These are phyloP conservation scores for Eucalyptus erythrocorys DNA, from an alignment of 345 rosid species.

Conservation along the genomic window DNA sequence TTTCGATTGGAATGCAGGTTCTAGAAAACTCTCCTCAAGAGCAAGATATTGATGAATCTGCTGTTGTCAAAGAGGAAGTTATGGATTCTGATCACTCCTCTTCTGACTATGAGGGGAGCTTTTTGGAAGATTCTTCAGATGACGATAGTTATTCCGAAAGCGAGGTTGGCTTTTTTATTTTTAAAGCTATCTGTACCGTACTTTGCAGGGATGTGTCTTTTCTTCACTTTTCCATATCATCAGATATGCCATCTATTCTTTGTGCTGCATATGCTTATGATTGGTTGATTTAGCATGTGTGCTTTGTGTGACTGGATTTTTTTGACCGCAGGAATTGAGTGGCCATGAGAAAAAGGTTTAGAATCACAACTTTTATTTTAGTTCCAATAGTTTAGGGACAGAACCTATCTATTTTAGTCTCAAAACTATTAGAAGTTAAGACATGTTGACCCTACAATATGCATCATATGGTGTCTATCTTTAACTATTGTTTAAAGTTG, in stretches of 20 bases:
- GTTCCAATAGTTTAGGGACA: not conserved
- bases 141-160: slow-evolving; percentile 25
- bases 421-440: not conserved
- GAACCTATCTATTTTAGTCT: not conserved
- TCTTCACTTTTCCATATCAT: not conserved
- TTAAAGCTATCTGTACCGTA: not conserved
- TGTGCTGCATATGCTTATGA: not conserved
- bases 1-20: slow-evolving; percentile 22
- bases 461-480: not conserved
- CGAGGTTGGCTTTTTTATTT: slow-evolving; percentile 36
- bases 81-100: slow-evolving; percentile 26
- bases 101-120: slow-evolving; percentile 36
- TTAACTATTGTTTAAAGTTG: not conserved
- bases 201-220: not conserved
- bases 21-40: slow-evolving; percentile 29
- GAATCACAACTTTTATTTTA: not conserved
- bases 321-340: not conserved
- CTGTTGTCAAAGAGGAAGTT: not conserved
- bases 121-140: slow-evolving; percentile 39
- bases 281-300: not conserved
- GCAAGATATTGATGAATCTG: slow-evolving; percentile 1
- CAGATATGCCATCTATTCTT: not conserved
- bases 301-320: not conserved
- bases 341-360: not conserved
- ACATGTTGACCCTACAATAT: not conserved